phyloP scores from a whole-genome alignment of 331 rosid genomes.

The Malus hybrid region DNA sequence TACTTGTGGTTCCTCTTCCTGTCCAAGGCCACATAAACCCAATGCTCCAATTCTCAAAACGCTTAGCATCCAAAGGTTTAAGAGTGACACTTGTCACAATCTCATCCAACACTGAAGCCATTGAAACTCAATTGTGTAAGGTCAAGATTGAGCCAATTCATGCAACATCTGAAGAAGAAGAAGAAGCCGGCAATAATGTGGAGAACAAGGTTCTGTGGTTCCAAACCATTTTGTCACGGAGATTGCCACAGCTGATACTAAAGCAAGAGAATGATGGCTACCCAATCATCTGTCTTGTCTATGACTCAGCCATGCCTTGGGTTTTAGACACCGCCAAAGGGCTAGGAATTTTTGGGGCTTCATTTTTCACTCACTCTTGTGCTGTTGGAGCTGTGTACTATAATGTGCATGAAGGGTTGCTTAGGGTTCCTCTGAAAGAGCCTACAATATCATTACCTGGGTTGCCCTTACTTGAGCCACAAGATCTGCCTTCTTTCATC shows the following conservation, averaged over 20 bases:
- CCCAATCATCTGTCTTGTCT: slow-evolving; percentile 4
- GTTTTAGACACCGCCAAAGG: slow-evolving; percentile 3
- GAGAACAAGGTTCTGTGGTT: neutral
- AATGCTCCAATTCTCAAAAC: slow-evolving; percentile 27
- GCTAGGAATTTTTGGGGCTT: neutral
- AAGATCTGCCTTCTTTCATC: slow-evolving; percentile 16
- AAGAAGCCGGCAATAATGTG: neutral
- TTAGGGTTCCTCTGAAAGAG: slow-evolving; percentile 5
- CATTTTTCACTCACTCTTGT: slow-evolving; percentile 16
- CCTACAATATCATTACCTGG: neutral
- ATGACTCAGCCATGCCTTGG: slow-evolving; percentile 16
- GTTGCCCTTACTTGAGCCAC: slow-evolving; percentile 1
- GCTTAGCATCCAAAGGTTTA: slow-evolving; percentile 12
- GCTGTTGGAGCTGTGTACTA: slow-evolving; percentile 9
- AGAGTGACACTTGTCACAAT: slow-evolving; percentile 11
- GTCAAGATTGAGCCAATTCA: neutral
- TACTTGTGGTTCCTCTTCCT: slow-evolving; percentile 11
- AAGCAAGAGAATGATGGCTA: neutral
- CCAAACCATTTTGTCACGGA: neutral
- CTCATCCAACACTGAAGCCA: neutral
- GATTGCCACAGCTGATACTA: neutral
- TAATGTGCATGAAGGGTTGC: slow-evolving; percentile 1
- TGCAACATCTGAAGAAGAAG: neutral
- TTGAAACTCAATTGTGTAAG: neutral
- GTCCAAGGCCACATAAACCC: slow-evolving; percentile 27